Conservation (phyloP, 148 eudicot genomes). For the Rhododendron kiyosumense region DNA sequence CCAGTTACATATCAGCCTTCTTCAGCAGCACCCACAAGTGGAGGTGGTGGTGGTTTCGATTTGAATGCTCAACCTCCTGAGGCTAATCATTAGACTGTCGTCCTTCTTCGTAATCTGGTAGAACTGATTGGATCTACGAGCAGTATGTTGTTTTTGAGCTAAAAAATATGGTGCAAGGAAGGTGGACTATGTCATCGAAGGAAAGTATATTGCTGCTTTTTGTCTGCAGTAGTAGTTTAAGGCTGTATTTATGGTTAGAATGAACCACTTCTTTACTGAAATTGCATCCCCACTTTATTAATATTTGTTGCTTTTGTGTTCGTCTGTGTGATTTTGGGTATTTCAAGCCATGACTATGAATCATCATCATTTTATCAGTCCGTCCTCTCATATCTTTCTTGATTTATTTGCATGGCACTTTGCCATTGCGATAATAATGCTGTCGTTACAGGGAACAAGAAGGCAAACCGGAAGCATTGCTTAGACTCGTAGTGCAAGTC, state of each 20-base stretch:
- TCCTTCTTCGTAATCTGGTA: background rate
- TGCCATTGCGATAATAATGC: background rate
- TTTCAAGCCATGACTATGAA: background rate
- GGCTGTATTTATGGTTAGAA: no score
- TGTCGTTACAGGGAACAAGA: background rate
- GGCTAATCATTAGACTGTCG: conserved; percentile 5
- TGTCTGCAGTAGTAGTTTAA: background rate
- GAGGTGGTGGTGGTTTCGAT: conserved; percentile 18
- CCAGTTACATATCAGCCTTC: conserved; percentile 21
- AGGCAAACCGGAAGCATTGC: background rate
- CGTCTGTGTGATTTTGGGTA: background rate
- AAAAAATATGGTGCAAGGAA: background rate
- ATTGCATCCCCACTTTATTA: no score
- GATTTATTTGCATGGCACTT: background rate
- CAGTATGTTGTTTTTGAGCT: background rate
- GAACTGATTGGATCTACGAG: background rate
- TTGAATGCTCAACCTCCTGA: conserved; percentile 16
- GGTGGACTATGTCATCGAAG: background rate
- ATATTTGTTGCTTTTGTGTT: background rate
- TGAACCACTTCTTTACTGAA: no score
- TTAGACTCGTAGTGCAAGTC: background rate
- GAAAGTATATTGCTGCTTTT: background rate
- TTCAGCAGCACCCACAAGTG: conserved; percentile 12
- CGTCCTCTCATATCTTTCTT: background rate
- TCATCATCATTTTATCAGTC: background rate